Base-by-base conservation (phyloP, 257 asterid genomes). In the Nicotiana attenuata region DNA sequence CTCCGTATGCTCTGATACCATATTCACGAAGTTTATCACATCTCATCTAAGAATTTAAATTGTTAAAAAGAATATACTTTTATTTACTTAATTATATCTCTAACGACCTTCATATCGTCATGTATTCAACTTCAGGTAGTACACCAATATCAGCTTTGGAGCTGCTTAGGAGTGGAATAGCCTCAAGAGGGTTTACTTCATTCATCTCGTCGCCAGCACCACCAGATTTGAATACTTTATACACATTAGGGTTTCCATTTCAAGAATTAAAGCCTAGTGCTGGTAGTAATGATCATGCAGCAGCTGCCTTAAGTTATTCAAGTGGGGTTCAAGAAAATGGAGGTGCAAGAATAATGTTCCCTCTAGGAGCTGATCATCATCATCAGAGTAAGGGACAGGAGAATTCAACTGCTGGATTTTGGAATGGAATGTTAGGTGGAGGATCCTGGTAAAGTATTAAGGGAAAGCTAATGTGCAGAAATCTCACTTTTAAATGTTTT, bases 351-450 rank as follows among this genome's bases (percentile, higher is more conserved):
- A 66, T 87, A 22, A 86, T 90, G 92, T 92, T 92, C 80, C 88
- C 91, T 4, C 83, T 91, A 65, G 97, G 91, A 84, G 83, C 16
- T 11, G 81, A 84, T 69, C 65, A 33, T 33, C 38, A 13, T 47
- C 79, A 87, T 82, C 88, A 85, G 61, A 90, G 84, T 53, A 91
- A 87, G 78, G 92, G 89, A 10, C 92, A 85, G 10, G 85, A 87
- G 76, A 89, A 84, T 87, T 69, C 92, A 61, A 90, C 22, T 47
- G 24, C 87, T 86, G 94, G 93, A 71, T 90, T 82, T 29, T 93
- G 97, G 97, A 92, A 83, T 83, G 97, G 95, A 68, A 88, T 91
- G 90, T 81, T 93, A 76, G 91, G 94, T 75, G 92, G 94, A 81
- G 91, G 87, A 41, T 84, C 90, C 59, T 93, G 92, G 92, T 89